Evolutionary conservation across 805 yeast genomes (phyloP).

Genomic region (Peterozyma toletana): DNA sequence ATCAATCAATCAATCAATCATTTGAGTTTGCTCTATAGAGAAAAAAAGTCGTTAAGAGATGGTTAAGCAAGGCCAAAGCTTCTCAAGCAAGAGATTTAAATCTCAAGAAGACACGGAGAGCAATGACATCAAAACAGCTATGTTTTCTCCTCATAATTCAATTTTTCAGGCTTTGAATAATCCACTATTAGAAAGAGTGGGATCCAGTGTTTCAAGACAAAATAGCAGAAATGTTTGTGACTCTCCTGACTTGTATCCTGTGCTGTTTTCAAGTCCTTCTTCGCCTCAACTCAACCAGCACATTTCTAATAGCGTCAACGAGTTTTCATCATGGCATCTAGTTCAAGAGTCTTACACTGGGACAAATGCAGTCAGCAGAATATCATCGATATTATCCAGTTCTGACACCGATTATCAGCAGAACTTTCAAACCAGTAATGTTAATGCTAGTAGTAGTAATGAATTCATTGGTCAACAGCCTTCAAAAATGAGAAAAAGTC

Average conservation of each 20-base stretch:
- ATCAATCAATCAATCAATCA: too few relatives aligned
- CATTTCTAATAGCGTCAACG: conserved; percentile 11
- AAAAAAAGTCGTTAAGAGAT: too few relatives aligned
- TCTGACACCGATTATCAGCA: conserved; percentile 21
- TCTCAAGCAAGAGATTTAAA: too few relatives aligned
- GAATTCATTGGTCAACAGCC: too few relatives aligned
- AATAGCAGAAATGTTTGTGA: conserved; percentile 7
- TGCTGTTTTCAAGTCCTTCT: not conserved
- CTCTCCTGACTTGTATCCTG: conserved; percentile 5
- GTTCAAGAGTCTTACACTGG: conserved; percentile 7
- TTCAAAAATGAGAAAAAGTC: too few relatives aligned
- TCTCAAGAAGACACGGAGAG: not conserved
- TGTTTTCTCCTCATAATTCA: conserved; percentile 24
- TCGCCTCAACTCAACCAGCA: conserved; percentile 2
- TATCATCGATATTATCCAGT: conserved; percentile 22
- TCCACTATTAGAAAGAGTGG: conserved; percentile 13
- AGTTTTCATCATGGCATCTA: conserved; percentile 29
- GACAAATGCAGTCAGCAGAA: not conserved
- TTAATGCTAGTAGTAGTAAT: not conserved
- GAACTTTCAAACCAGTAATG: not conserved
- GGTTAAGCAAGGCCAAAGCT: too few relatives aligned
- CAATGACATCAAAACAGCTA: not conserved
- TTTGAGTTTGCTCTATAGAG: too few relatives aligned
- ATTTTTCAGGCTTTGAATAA: conserved; percentile 23
- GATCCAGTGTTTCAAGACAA: conserved; percentile 6